Conservation (phyloP, 108 stramenopile genomes). For the Cyclotella cryptica region DNA sequence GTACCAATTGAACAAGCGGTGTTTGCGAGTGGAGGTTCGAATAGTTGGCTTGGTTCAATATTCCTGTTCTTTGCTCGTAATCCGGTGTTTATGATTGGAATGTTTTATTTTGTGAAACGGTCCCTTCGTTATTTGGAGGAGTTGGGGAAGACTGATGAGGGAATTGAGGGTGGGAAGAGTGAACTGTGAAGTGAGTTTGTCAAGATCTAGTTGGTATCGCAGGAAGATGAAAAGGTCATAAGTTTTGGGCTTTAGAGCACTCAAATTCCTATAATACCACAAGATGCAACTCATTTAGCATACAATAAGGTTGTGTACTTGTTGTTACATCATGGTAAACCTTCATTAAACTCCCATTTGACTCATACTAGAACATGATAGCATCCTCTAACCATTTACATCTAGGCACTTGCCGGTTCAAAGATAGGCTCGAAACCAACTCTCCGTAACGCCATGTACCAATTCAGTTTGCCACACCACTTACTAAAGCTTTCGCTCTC, state of each 20-base stretch:
- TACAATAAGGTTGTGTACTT: too few relatives aligned
- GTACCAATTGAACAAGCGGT: slow-evolving; percentile 64
- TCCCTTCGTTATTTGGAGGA: slow-evolving; percentile 37
- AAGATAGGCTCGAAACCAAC: slow-evolving; percentile 61
- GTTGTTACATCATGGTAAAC: not conserved
- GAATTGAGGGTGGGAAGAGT: slow-evolving; percentile 4
- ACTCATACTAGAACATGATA: too few relatives aligned
- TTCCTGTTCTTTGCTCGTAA: slow-evolving; percentile 65
- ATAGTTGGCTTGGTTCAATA: slow-evolving; percentile 35
- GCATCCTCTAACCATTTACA: too few relatives aligned
- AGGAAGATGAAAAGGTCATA: not conserved
- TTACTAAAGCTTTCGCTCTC: slow-evolving; percentile 51
- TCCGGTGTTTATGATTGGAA: slow-evolving; percentile 67
- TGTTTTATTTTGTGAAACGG: slow-evolving; percentile 62
- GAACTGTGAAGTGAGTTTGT: slow-evolving; percentile 9
- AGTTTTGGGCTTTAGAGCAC: not conserved
- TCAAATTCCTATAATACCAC: too few relatives aligned
- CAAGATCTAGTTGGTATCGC: too few relatives aligned
- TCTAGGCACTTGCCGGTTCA: not conserved
- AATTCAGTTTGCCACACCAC: slow-evolving; percentile 70
- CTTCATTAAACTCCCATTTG: not conserved
- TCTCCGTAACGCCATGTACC: slow-evolving; percentile 70
- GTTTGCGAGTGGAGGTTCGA: slow-evolving; percentile 22
- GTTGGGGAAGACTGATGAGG: slow-evolving; percentile 34
- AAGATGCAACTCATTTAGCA: too few relatives aligned